Evolutionary conservation across 768 basidiomycete species (phyloP), one percentile per base, ranked within the genome.

Genomic region (Tephrocybe sp.): DNA sequence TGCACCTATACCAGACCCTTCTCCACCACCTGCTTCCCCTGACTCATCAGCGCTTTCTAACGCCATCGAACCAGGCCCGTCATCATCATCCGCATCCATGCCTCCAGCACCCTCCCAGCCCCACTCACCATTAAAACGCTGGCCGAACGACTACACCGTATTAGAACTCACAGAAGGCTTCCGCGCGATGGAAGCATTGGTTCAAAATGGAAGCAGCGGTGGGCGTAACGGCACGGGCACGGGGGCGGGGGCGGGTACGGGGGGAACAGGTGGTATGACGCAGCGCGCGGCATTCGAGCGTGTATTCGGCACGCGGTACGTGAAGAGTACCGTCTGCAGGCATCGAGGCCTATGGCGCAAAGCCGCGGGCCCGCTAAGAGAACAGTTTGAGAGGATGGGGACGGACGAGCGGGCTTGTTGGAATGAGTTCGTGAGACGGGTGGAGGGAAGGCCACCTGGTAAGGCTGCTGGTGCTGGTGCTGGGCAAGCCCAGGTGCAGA

Each of bases 101-200:
- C 48, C 65, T 0, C 57, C 71, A 20, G 72, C 76, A 40, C 73
- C 82, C 2, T 77, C 79, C 48, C 79, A 80, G 56, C 75, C 82
- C 0, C 82, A 83, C 56, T 81, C 83, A 2, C 82, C 83, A 2
- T 69, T 84, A 23, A 87, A 86, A 61, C 79, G 84, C 12, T 88
- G 86, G 86, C 86, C 86, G 32, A 86, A 87, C 60, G 86, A 87
- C 66, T 86, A 84, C 62, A 82, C 81, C 8, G 85, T 88, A 17
- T 75, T 73, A 44, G 85, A 87, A 62, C 72, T 87, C 49, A 76
- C 83, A 1, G 61, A 65, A 1, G 85, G 86, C 1, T 85, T 88
- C 63, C 73, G 71, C 33, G 66, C 76, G 35, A 75, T 77, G 74
- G 76, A 76, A 62, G 60, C 51, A 36, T 75, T 67, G 55, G 71